These are phyloP conservation scores for Acorus calamus DNA, from an alignment of 106 monocot genomes.

Conservation along the genomic window DNA sequence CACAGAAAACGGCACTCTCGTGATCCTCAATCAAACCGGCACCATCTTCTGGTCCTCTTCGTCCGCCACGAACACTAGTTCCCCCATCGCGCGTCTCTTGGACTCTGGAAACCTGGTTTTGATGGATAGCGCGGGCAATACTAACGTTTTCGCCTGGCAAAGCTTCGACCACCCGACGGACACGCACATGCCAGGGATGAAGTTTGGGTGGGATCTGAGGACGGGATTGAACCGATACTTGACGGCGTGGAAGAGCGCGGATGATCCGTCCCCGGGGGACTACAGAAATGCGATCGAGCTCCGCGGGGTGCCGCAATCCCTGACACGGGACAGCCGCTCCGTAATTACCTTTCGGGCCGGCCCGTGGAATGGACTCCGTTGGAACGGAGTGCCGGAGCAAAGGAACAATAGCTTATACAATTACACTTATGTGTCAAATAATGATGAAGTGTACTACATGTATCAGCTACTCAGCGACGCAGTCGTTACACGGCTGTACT, in stretches of 20 bases:
- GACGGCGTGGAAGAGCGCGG: no score
- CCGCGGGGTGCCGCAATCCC: background rate
- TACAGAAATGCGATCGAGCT: no score
- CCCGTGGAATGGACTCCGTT: conserved; percentile 20
- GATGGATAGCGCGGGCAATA: no score
- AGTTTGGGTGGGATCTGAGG: no score
- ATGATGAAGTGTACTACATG: conserved; percentile 15
- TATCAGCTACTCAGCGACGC: background rate
- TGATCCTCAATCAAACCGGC: background rate
- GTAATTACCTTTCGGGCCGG: conserved; percentile 2
- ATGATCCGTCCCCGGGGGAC: no score
- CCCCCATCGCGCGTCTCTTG: no score
- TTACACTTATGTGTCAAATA: conserved; percentile 12
- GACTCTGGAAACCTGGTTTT: no score
- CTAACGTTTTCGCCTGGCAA: no score
- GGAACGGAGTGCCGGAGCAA: conserved; percentile 14
- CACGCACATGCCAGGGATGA: no score
- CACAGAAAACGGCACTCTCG: conserved; percentile 6
- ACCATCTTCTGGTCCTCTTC: conserved; percentile 7
- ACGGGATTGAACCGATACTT: no score
- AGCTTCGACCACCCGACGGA: no score
- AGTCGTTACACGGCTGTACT: conserved; percentile 3
- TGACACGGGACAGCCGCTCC: no score
- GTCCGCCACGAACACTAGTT: background rate
- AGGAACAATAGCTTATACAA: background rate